These are phyloP conservation scores for Jackrogersella multiformis DNA, from an alignment of 495 filamentous ascomycete genomes.

Conservation along the genomic window DNA sequence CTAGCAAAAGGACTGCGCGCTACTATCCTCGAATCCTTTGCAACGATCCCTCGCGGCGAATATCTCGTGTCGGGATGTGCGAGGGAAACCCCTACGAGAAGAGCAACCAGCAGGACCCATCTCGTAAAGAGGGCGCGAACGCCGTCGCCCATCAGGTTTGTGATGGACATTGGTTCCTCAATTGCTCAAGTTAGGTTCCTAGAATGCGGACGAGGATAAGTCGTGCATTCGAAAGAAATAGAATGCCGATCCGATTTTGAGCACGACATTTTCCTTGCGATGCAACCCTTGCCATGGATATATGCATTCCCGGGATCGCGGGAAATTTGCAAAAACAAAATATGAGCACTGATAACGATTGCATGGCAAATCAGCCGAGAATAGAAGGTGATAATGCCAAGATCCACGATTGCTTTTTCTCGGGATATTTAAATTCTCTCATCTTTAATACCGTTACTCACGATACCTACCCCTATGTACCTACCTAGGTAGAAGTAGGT, in stretches of 20 bases:
- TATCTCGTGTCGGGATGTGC: conserved; percentile 34
- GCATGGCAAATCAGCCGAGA: conserved; percentile 43
- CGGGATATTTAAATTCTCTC: conserved; percentile 20
- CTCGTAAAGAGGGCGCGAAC: conserved; percentile 19
- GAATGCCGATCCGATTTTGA: conserved; percentile 12
- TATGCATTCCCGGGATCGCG: conserved; percentile 31
- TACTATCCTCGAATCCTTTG: background rate
- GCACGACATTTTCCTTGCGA: conserved; percentile 31
- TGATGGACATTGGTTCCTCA: conserved; percentile 28
- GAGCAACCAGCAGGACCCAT: conserved; percentile 25
- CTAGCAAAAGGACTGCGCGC: conserved; percentile 37
- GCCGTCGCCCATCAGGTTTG: conserved; percentile 6
- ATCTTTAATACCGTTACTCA: too few relatives aligned
- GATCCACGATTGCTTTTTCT: conserved; percentile 5
- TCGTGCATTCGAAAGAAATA: conserved; percentile 18
- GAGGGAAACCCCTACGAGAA: conserved; percentile 30
- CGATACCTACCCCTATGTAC: too few relatives aligned
- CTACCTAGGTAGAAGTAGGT: too few relatives aligned
- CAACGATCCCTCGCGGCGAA: conserved; percentile 16
- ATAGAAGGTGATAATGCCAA: conserved; percentile 43
- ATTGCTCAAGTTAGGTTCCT: conserved; percentile 18
- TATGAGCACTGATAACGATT: conserved; percentile 34
- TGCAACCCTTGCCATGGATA: conserved; percentile 32
- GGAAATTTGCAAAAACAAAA: conserved; percentile 32
- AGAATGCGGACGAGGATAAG: conserved; percentile 16